Evolutionary conservation across 257 asterid species (phyloP).

Genomic region (Solanum piurae): DNA sequence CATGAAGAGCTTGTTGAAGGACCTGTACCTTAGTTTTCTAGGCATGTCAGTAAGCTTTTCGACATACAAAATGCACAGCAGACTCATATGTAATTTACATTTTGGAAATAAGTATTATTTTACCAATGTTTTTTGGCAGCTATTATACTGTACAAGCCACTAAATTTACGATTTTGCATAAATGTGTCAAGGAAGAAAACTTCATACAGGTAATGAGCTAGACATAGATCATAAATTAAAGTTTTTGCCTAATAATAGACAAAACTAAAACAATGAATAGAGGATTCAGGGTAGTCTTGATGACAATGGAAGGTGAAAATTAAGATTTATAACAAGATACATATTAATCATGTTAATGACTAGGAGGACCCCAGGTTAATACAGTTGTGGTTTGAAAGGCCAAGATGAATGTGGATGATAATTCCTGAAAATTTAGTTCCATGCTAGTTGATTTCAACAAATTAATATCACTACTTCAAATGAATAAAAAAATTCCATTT

Average conservation of each 20-base stretch:
- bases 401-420: background rate
- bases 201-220: background rate
- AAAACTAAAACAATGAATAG: background rate
- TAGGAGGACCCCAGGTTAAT: background rate
- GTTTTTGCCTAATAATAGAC: background rate
- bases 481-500: background rate
- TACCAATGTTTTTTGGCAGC: background rate
- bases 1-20: background rate
- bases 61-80: background rate
- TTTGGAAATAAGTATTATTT: background rate
- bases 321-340: background rate
- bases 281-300: background rate
- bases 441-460: background rate
- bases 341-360: background rate
- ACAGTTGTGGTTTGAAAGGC: background rate
- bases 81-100: background rate
- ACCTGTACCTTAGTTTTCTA: background rate
- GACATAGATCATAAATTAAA: background rate
- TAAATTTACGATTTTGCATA: background rate
- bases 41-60: background rate
- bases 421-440: background rate
- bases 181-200: background rate
- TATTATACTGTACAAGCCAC: background rate
- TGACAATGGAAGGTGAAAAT: background rate
- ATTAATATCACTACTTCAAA: background rate